phyloP scores from a whole-genome alignment of 2,329 filamentous ascomycete species.

The Colletotrichum theobromicola region DNA sequence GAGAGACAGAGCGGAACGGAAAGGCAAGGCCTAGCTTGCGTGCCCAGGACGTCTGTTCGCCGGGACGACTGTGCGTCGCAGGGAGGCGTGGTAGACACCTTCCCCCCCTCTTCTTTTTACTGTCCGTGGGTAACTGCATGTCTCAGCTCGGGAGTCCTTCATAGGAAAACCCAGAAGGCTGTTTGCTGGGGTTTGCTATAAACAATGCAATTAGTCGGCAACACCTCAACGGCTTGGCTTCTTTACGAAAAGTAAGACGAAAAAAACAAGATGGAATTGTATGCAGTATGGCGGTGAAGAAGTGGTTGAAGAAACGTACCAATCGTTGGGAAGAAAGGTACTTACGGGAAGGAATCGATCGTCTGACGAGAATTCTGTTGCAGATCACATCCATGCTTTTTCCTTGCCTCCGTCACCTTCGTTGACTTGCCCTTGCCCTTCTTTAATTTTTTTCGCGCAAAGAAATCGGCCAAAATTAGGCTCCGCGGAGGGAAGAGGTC shows the following conservation, averaged over 20 bases:
- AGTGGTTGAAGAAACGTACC: not conserved
- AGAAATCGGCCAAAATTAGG: not conserved
- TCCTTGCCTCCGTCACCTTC: not conserved
- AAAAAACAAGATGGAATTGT: not conserved
- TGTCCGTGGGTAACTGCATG: conserved; percentile 11
- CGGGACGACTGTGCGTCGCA: conserved; percentile 17
- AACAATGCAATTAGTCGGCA: not conserved
- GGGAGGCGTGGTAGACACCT: not conserved
- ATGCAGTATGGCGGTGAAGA: not conserved
- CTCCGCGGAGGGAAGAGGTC: not conserved
- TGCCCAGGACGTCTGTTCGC: conserved; percentile 10
- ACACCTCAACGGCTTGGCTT: not conserved
- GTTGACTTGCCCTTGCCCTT: not conserved
- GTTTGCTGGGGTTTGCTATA: not conserved
- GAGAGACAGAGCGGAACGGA: not conserved
- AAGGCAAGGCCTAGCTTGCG: not conserved
- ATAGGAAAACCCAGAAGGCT: not conserved
- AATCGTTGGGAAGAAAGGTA: not conserved
- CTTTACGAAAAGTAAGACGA: not conserved
- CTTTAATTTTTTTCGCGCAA: not conserved
- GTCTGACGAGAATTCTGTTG: conserved; percentile 1
- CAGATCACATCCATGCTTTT: conserved; percentile 14
- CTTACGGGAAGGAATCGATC: not conserved
- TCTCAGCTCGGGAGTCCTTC: conserved; percentile 20
- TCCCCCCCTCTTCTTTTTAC: not conserved